Base-by-base conservation (phyloP, 2,329 filamentous ascomycete species). In the Metarhizium humberi region DNA sequence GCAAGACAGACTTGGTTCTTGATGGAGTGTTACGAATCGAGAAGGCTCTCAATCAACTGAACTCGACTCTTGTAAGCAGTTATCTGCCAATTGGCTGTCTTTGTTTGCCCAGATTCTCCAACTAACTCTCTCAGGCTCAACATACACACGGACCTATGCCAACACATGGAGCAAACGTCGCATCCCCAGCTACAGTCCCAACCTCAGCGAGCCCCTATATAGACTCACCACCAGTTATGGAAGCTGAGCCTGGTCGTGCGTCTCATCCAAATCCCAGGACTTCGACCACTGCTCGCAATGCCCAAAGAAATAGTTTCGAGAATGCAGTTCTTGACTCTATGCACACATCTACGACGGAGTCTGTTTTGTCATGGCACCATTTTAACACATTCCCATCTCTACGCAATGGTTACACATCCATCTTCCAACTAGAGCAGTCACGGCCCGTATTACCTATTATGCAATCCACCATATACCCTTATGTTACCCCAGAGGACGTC, bases 1-100 rank as follows among this genome's bases (percentile, higher is more conserved):
- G 75, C 34, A 79, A 79, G 60, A 78, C 72, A 47, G 77, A 79
- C 56, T 64, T 78, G 50, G 78, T 79, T 25, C 69, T 79, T 3
- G 76, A 78, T 56, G 75, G 76, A 5, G 74, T 78, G 3, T 60
- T 78, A 1, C 68, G 77, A 14, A 71, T 78, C 20, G 77, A 79
- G 59, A 71, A 67, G 52, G 66, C 73, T 11, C 67, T 79, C 4
- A 69, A 74, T 20, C 73, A 78, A 55, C 69, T 79, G 57, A 73
- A 72, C 52, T 64, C 69, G 25, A 69, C 65, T 25, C 63, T 78
- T 53, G 73, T 75, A 43, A 66, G 67, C 59, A 50, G 4, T 38
- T 29, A 45, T 10, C 20, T 8, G 29, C 38, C 25, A 25, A 25
- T 25, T 25, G 4, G 25, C 25, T 25, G 1, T 25, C 25, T 1